Evolutionary conservation across 176 grass and related monocot genomes (phyloP).

Genomic region (Carex kokanica): DNA sequence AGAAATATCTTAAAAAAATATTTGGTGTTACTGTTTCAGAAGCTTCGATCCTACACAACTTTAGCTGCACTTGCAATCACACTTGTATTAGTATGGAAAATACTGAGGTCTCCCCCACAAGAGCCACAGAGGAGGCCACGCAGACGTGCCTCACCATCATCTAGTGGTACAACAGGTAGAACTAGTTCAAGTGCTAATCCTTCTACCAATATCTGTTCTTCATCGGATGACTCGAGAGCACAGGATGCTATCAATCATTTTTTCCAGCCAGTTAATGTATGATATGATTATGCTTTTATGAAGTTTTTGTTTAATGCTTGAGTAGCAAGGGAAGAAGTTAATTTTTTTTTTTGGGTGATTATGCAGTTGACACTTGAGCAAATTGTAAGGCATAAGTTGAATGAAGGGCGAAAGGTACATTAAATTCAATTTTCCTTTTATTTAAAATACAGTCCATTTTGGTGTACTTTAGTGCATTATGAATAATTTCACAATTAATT

Average conservation of each 20-base stretch:
- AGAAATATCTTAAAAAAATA: conserved; percentile 20
- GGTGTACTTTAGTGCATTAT: neutral
- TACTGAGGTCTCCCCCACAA: conserved; percentile 63
- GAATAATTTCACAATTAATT: neutral
- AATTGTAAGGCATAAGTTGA: conserved; percentile 95
- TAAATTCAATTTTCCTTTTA: conserved; percentile 13
- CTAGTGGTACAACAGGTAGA: conserved; percentile 55
- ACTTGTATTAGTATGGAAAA: conserved; percentile 76
- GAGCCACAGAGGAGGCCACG: conserved; percentile 67
- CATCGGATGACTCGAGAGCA: conserved; percentile 76
- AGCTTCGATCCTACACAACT: conserved; percentile 79
- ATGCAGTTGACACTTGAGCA: conserved; percentile 88
- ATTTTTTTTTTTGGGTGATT: conserved; percentile 24
- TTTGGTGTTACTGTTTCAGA: conserved; percentile 50
- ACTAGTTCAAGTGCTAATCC: conserved; percentile 40
- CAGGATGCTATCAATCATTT: conserved; percentile 81
- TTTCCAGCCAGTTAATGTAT: conserved; percentile 92
- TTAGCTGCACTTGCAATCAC: conserved; percentile 84
- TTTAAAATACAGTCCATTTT: neutral
- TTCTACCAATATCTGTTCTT: conserved; percentile 63
- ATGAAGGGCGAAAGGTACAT: conserved; percentile 84
- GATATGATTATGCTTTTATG: conserved; percentile 25
- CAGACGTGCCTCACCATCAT: conserved; percentile 43
- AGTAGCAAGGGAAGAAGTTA: neutral
- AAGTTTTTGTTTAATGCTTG: neutral